Evolutionary conservation across 352 stramenopile genomes (phyloP), one percentile per base, ranked within the genome.

Genomic region (Globisporangium emineosum): DNA sequence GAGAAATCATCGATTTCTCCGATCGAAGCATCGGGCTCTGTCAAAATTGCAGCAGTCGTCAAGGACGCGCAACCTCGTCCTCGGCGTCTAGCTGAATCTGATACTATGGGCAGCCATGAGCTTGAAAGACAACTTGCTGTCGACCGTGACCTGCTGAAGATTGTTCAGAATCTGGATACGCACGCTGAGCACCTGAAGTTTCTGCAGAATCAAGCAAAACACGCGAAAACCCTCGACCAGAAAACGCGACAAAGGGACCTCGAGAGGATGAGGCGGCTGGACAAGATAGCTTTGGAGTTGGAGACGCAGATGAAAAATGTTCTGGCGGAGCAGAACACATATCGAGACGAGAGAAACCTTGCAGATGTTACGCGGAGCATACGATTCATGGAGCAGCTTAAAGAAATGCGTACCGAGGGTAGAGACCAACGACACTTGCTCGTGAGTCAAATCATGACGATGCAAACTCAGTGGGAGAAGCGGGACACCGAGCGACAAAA

Each of bases 151-250:
- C 15, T 57, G 12, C 30, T 40, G 5, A 21, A 13, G 3, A 29
- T 59, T 12, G 33, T 56, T 17, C 12, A 19, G 23, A 23, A 27
- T 27, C 33, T 59, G 8, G 49, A 65, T 19, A 65, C 9, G 49
- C 49, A 65, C 5, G 25, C 49, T n/a, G 33, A 43, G 33, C 33
- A 40, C 32, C 6, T 65, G 17, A 65, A 65, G 17, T 2, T 17
- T 10, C 13, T 65, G 25, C 49, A 43, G 35, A 32, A 32, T 25
- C 5, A 29, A 65, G n/a, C 32, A 65, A 33, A 17, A 12, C 35
- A 27, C 54, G 13, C 49, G 35, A 29, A 17, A 30, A 45, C n/a
- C 13, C 37, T 45, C 5, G 15, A n/a, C 15, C 32, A 65, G 25
- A 17, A 25, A 19, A 40, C 43, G 15, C 49, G 49, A 12, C 19